A percentile compares a stretch with the other conserved stretches of the same genome.
These are phyloP conservation scores for Monoraphidium neglectum DNA, from an alignment of 139 green algal species.

Conservation along the genomic window DNA sequence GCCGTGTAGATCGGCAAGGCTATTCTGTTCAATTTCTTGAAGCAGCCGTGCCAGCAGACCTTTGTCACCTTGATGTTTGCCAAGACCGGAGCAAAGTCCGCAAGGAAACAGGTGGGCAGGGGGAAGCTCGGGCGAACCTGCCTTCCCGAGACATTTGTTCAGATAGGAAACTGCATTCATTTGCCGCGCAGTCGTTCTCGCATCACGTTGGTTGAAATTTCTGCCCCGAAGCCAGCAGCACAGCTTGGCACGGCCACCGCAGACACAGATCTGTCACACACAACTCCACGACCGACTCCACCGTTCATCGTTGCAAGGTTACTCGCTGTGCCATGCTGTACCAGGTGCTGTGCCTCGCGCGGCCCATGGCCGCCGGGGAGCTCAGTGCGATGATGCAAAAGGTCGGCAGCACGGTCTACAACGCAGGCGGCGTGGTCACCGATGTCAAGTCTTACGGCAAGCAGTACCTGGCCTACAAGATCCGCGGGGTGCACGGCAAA, in stretches of 20 bases:
- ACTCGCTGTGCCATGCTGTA: slow-evolving; percentile 78
- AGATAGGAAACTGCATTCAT: neutral
- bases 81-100: no score
- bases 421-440: slow-evolving; percentile 70
- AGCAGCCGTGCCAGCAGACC: no score
- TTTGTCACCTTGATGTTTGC: no score
- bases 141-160: no score
- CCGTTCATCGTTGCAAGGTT: neutral
- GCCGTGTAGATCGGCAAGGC: no score
- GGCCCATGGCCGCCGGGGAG: slow-evolving; percentile 40
- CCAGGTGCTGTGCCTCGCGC: slow-evolving; percentile 77
- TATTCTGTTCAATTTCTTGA: no score
- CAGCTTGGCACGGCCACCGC: neutral
- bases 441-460: slow-evolving; percentile 71
- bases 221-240: neutral
- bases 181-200: neutral
- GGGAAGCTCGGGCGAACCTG: no score
- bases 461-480: slow-evolving; percentile 72
- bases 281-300: neutral
- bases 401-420: slow-evolving; percentile 54
- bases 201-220: neutral
- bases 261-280: neutral
- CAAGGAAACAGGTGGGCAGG: no score
- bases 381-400: slow-evolving; percentile 53
- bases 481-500: slow-evolving; percentile 55